Base-by-base conservation (phyloP, 2,329 filamentous ascomycete species). In the Diplocarpon rosae region DNA sequence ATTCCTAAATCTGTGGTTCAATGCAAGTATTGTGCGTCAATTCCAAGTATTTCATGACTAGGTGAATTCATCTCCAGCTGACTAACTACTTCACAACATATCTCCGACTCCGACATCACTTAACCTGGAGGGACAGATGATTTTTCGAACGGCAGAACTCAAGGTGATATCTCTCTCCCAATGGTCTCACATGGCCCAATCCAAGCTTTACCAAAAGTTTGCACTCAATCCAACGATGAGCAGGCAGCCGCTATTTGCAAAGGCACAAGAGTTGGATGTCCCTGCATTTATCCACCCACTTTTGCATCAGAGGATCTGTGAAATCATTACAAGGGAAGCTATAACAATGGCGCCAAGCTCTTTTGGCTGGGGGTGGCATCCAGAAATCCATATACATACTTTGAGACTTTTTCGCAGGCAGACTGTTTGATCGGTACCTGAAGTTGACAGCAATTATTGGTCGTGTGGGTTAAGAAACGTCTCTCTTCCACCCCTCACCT, bases 351-450 rank as follows among this genome's bases (percentile, higher is more conserved):
- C 59, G 9, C 58, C 75, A 39, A 64, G 63, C 8, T 61, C 63
- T 12, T 65, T 59, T 33, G 69, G 65, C 0, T 72, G 66, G 59
- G 70, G 70, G 6, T 75, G 72, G 68, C 74, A 77, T 52, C 59
- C 60, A 6, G 66, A 72, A 9, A 69, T 68, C 1, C 72, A 65
- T 0, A 54, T 75, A 28, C 69, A 71, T 39, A 51, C 74, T 7
- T 52, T 75, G 13, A 62, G 65, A 11, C 63, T 80, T 1, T 78
- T 67, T 51, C n/a, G 67, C 70, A 1, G 61, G 65, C 0, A 73
- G 73, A 1, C 52, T 77, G 1, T 80, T 80, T 49, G 75, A 78
- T 55, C 60, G 64, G 3, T 71, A 69, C 35, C 73, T 74, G 0
- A 60, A 56, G 15, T 55, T 80, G 8, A 76, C 77, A 53, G 62